Base-by-base conservation (phyloP, 805 yeast species). In the Candida verbasci region DNA sequence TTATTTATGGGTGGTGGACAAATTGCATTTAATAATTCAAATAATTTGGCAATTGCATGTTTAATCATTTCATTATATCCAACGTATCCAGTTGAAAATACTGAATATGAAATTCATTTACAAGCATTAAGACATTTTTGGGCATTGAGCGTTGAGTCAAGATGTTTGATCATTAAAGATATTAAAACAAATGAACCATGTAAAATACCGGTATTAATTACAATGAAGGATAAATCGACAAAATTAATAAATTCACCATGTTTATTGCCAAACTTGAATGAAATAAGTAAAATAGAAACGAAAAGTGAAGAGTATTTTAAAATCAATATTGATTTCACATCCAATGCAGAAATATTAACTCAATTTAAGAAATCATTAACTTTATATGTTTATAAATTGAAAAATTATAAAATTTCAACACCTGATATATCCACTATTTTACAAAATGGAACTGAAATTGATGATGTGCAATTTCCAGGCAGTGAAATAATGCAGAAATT, bases 1-100 rank as follows among this genome's bases (percentile, higher is more conserved):
- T 63, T 91, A 37, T 89, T 91, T 52, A 56, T 93, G 24, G 96
- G 96, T 0, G 93, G 96, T 1, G 96, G 97, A 0, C 96, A 87
- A 54, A 87, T 78, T 56, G 88, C 95, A 0, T 74, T 93, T 40
- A 70, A 76, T 25, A 72, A 69, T 12, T 74, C 83, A 3, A 72
- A 76, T 38, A 24, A 25, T 20, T 65, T 82, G 49, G 77, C 86
- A 2, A 63, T 80, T 37, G 95, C 89, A 0, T 57, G 82, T 3
- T 67, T 93, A 47, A 60, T 87, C 1, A 73, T 86, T 0, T 72
- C 96, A 0, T 65, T 85, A n/a, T 79, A 86, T 45, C 97, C 97
- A 2, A 66, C 80, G 2, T 80, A 78, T 42, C 82, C 87, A 1
- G 58, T 56, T 29, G 53, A 42, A 11, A 58, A 53, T 17, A 59